Evolutionary conservation across 371 early-diverging fungal species (phyloP), one percentile per base, ranked within the genome.

Genomic region (Smittium mucronatum): DNA sequence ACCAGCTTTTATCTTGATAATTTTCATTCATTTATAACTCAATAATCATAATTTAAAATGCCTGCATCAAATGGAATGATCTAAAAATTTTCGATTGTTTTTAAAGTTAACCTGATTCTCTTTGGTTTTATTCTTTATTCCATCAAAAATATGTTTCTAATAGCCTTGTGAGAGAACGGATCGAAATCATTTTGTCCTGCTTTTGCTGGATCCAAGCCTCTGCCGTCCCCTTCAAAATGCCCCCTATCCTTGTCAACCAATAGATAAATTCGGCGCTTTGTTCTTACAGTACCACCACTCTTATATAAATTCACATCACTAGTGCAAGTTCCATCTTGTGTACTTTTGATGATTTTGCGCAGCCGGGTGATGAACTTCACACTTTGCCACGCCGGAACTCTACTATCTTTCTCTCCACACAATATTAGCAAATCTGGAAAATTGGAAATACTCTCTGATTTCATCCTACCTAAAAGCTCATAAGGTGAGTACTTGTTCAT

Each of bases 331-430:
- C n/a, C n/a, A n/a, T n/a, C n/a, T n/a, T n/a, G n/a, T n/a, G n/a
- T n/a, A n/a, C n/a, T n/a, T n/a, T n/a, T n/a, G n/a, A n/a, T n/a
- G n/a, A n/a, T n/a, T n/a, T n/a, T n/a, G n/a, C n/a, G n/a, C n/a
- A n/a, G n/a, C n/a, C n/a, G n/a, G n/a, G n/a, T 85, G 25, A 89
- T 84, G 75, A 85, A 89, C 70, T 91, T 91, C 2, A 89, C 75
- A 0, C 89, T 85, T 65, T 92, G 91, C 80, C 89, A 87, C 21
- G 82, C 83, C n/a, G 85, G 83, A 8, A 91, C 91, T 0, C 92
- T 81, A 71, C 85, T 86, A 70, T 92, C 92, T 58, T 84, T 84
- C 69, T 87, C 81, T 1, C 89, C 91, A 57, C 87, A 89, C 0
- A 88, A 88, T n/a, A 89, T 83, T 74, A 89, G 80, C 2, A 91